Percentiles rank a stretch among this genome's conserved stretches.
Conservation (phyloP, 768 basidiomycete species). For the Podaxis carcinomalis region DNA sequence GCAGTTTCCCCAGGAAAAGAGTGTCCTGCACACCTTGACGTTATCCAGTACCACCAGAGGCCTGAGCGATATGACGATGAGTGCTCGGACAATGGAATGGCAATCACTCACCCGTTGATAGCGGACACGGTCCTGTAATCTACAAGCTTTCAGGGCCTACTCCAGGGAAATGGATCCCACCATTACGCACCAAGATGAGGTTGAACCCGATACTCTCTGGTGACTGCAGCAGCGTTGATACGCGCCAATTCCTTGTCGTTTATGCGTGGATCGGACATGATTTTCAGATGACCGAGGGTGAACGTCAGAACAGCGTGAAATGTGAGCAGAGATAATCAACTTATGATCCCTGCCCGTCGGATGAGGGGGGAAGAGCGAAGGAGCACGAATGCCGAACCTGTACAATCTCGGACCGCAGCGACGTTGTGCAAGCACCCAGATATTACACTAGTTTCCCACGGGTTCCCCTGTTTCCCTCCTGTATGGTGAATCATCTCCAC, state of each 20-base stretch:
- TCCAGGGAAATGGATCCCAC: conserved; percentile 7
- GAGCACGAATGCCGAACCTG: not conserved
- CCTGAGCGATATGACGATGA: conserved; percentile 33
- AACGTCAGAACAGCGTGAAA: not conserved
- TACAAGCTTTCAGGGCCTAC: conserved; percentile 27
- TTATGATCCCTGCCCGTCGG: not conserved
- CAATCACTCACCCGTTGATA: conserved; percentile 79
- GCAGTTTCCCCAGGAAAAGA: conserved; percentile 1
- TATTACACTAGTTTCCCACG: conserved; percentile 12
- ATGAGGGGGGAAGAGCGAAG: not conserved
- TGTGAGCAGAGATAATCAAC: not conserved
- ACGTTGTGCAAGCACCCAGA: not conserved
- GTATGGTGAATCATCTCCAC: not conserved
- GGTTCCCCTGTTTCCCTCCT: not conserved
- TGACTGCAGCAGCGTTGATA: conserved; percentile 87
- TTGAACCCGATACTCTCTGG: conserved; percentile 82
- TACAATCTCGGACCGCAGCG: not conserved
- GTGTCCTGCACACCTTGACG: conserved; percentile 67
- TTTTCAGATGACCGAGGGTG: not conserved
- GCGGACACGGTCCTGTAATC: conserved; percentile 99
- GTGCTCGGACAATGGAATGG: conserved; percentile 2
- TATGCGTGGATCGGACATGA: conserved; percentile 55
- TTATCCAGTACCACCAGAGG: conserved; percentile 97
- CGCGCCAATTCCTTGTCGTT: conserved; percentile 71
- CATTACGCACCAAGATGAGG: conserved; percentile 74